A percentile compares a stretch with the other conserved stretches of the same genome.
Conservation (phyloP, 495 filamentous ascomycete species). For the Thozetella sp. region DNA sequence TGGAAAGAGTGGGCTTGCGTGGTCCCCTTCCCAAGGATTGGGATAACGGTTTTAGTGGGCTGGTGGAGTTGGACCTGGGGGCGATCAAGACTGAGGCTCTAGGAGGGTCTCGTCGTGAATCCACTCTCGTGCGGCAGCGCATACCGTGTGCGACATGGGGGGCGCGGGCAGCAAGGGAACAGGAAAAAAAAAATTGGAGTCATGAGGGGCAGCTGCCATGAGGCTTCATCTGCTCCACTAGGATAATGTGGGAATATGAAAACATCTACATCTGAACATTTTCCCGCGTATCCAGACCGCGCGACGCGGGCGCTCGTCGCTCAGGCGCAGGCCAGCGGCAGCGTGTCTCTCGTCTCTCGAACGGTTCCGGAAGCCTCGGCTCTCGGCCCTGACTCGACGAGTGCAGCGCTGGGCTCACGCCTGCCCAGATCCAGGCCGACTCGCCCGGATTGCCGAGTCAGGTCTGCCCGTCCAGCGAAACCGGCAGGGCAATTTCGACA, state of each 20-base stretch:
- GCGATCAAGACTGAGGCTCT: constrained; percentile 32
- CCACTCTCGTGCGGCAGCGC: constrained; percentile 33
- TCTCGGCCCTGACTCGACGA: neutral
- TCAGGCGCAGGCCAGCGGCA: too few species aligned
- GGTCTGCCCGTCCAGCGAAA: neutral
- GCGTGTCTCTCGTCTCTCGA: too few species aligned
- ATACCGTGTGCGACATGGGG: constrained; percentile 28
- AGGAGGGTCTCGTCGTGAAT: constrained; percentile 38
- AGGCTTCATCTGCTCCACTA: constrained; percentile 20
- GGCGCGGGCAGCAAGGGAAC: too few species aligned
- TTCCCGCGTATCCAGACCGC: too few species aligned
- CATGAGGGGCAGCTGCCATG: constrained; percentile 31
- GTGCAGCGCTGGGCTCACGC: neutral
- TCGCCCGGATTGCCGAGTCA: too few species aligned
- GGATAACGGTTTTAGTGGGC: constrained; percentile 15
- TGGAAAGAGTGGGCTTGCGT: constrained; percentile 7
- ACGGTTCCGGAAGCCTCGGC: neutral
- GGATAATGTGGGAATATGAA: neutral
- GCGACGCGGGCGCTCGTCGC: too few species aligned
- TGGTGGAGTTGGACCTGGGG: constrained; percentile 25
- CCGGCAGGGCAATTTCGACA: neutral
- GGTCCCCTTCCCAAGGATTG: constrained; percentile 21
- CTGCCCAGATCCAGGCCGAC: neutral
- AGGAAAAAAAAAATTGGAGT: constrained; percentile 28
- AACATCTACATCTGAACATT: neutral